phyloP scores from a whole-genome alignment of 257 asterid species.

The Eucommia ulmoides region DNA sequence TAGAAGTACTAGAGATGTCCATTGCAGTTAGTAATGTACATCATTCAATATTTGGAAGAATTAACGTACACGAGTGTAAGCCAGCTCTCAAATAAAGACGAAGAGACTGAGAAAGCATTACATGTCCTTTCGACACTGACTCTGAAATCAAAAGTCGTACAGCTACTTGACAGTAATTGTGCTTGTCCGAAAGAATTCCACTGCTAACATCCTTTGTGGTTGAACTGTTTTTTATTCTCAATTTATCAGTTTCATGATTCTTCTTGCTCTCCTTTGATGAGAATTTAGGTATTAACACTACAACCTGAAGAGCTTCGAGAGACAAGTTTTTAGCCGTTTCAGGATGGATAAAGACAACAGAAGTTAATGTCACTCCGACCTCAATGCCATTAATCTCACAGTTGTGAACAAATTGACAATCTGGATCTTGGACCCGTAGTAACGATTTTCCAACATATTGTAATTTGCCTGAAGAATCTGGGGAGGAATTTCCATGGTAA shows the following conservation, averaged over 20 bases:
- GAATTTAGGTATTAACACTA: conserved; percentile 45
- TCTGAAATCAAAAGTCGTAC: conserved; percentile 49
- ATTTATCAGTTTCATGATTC: conserved; percentile 19
- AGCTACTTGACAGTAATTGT: conserved; percentile 25
- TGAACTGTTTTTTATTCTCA: conserved; percentile 25
- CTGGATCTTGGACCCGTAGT: conserved; percentile 68
- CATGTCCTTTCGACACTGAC: conserved; percentile 83
- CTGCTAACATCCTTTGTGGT: conserved; percentile 36
- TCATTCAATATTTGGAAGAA: conserved; percentile 15
- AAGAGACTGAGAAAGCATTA: conserved; percentile 74
- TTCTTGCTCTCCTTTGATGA: conserved; percentile 32
- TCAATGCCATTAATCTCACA: conserved; percentile 36
- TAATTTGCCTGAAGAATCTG: conserved; percentile 25
- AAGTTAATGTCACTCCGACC: conserved; percentile 60
- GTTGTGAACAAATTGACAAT: conserved; percentile 30
- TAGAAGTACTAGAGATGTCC: not conserved
- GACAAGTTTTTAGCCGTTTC: conserved; percentile 66
- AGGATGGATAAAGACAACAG: conserved; percentile 70
- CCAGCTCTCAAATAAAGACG: conserved; percentile 79
- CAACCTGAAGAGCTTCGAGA: conserved; percentile 48
- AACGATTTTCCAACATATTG: conserved; percentile 37
- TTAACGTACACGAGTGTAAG: conserved; percentile 73
- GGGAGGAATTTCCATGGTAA: conserved; percentile 23
- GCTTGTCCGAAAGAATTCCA: conserved; percentile 26
- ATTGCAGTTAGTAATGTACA: not conserved